Percentiles rank a stretch among this genome's conserved stretches.
These are phyloP conservation scores for Martensiomyces pterosporus DNA, from an alignment of 192 early-diverging fungal species.

Conservation along the genomic window DNA sequence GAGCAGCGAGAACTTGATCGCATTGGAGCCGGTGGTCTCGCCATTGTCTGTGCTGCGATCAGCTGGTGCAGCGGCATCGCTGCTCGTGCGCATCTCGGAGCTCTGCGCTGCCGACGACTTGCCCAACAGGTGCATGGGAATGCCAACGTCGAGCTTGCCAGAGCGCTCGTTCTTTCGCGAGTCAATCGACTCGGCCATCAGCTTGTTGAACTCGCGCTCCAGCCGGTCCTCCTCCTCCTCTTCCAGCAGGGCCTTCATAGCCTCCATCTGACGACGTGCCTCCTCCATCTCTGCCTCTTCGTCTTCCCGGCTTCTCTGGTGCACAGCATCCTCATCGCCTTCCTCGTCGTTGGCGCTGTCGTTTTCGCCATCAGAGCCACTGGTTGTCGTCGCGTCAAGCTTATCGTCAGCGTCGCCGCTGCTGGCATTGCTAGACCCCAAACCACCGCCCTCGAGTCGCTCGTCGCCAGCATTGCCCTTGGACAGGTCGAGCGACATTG, in stretches of 20 bases:
- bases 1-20: slow-evolving; percentile 40
- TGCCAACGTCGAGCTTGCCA: slow-evolving; percentile 78
- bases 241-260: slow-evolving; percentile 66
- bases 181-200: slow-evolving; percentile 90
- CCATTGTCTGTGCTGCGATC: background rate
- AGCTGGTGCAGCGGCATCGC: background rate
- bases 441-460: slow-evolving; percentile 44
- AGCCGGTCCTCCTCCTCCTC: slow-evolving; percentile 82
- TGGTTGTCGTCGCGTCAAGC: slow-evolving; percentile 25
- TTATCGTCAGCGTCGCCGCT: slow-evolving; percentile 32
- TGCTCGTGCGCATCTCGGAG: background rate
- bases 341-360: slow-evolving; percentile 47
- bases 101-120: slow-evolving; percentile 11
- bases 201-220: slow-evolving; percentile 83
- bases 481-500: background rate
- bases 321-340: slow-evolving; percentile 35
- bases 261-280: slow-evolving; percentile 52
- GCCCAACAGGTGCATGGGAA: slow-evolving; percentile 69
- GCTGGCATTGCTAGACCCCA: background rate
- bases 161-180: slow-evolving; percentile 59
- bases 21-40: slow-evolving; percentile 8
- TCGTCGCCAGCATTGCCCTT: slow-evolving; percentile 15
- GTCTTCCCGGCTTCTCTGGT: slow-evolving; percentile 42
- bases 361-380: slow-evolving; percentile 18
- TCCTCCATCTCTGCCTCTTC: slow-evolving; percentile 50